Conservation (phyloP, 2,329 filamentous ascomycete species). For the Pseudogymnoascus sp. region DNA sequence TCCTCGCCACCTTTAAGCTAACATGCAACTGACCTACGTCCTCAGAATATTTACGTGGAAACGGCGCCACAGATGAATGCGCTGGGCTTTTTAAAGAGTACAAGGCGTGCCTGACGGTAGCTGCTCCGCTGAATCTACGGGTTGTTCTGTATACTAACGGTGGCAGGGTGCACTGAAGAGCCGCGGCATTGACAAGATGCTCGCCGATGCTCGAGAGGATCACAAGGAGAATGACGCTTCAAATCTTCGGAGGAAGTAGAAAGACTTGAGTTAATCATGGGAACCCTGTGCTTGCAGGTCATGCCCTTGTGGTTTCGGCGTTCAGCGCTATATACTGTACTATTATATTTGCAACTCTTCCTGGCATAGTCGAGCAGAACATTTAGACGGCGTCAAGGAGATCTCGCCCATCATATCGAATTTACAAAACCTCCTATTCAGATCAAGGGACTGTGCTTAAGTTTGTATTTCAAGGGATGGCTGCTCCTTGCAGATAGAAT, state of each 20-base stretch:
- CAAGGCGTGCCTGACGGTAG: constrained; percentile 74
- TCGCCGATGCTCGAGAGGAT: constrained; percentile 84
- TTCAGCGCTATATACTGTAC: neutral
- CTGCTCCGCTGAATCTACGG: constrained; percentile 10
- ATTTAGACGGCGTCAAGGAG: neutral
- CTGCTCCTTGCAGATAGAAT: neutral
- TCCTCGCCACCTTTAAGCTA: constrained; percentile 16
- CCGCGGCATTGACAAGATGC: constrained; percentile 84
- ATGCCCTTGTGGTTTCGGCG: neutral
- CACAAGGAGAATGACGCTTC: constrained; percentile 80
- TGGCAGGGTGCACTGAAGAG: constrained; percentile 75
- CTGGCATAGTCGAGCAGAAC: neutral
- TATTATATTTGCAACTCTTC: neutral
- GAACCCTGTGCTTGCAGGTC: neutral
- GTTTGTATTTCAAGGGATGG: neutral
- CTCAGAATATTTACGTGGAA: constrained; percentile 81
- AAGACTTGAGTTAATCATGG: neutral
- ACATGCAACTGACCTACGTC: constrained; percentile 13
- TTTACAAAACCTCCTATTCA: neutral
- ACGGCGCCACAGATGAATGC: constrained; percentile 77
- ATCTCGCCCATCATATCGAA: neutral
- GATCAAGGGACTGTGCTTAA: neutral
- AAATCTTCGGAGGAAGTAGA: constrained; percentile 46
- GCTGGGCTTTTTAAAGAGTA: constrained; percentile 82
- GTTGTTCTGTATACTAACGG: neutral